Evolutionary conservation across 148 eudicot genomes (phyloP).

Genomic region (Talinum fruticosum): DNA sequence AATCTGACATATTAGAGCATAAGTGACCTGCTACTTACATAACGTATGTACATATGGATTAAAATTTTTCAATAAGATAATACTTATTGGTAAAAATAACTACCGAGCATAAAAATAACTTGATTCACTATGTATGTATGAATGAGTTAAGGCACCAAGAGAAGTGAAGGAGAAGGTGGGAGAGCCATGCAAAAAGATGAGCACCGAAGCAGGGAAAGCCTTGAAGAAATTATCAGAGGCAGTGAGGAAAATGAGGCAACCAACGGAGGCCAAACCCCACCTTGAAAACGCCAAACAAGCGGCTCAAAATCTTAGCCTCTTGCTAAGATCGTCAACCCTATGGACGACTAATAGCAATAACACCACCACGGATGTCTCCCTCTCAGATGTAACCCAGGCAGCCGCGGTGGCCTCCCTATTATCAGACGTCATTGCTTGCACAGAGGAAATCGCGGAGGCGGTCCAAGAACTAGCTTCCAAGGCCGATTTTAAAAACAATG

Average conservation of each 20-base stretch:
- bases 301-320: conserved; percentile 30
- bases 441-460: conserved; percentile 30
- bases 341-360: conserved; percentile 5
- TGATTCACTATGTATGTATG: neutral
- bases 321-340: conserved; percentile 28
- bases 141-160: conserved; percentile 29
- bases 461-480: conserved; percentile 32
- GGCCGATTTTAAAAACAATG: conserved; percentile 22
- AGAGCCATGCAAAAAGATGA: conserved; percentile 52
- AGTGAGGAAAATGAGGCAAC: conserved; percentile 40
- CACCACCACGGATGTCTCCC: neutral
- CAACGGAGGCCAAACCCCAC: conserved; percentile 32
- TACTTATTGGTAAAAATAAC: too few species aligned
- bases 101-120: neutral
- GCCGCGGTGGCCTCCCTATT: conserved; percentile 36
- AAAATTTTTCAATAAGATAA: too few species aligned
- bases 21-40: too few species aligned
- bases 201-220: conserved; percentile 45
- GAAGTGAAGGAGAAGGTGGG: conserved; percentile 41
- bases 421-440: conserved; percentile 23
- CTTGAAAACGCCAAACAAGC: conserved; percentile 39
- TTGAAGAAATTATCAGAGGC: conserved; percentile 47
- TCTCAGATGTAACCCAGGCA: conserved; percentile 20
- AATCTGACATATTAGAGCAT: too few species aligned
- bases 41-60: too few species aligned